Evolutionary conservation across 2,329 filamentous ascomycete species (phyloP), one percentile per base, ranked within the genome.

Genomic region (Calonectria multiphialidica): DNA sequence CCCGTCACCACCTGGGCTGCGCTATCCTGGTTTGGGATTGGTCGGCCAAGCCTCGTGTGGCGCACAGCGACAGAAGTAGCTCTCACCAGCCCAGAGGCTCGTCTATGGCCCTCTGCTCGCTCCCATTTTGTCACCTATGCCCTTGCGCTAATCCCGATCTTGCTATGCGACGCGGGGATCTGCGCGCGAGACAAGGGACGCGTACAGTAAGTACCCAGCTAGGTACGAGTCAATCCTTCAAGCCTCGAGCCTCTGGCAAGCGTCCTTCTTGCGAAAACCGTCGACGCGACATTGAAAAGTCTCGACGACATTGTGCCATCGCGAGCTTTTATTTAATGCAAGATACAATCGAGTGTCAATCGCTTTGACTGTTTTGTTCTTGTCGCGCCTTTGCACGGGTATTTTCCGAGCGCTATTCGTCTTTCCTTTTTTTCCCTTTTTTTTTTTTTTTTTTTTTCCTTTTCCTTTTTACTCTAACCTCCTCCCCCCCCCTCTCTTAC

Each of bases 111-210:
- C 4, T 5, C 18, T 30, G 21, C 45, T 37, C 16, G 21, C 33
- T 8, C 61, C 49, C 25, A 77, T 77, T 74, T 47, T 75, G 67
- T 76, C 67, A 2, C 9, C 25, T 10, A 2, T 2, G 23, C 15
- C 25, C 23, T 13, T 9, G 15, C 45, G 28, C 45, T 59, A 65
- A 57, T 13, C 37, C 59, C 59, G 37, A 49, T 64, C 25, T 33
- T 33, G 23, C 42, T 40, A 18, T 47, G 30, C 42, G 50, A 59
- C 50, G 67, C 61, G 67, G 49, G 59, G 49, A 53, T 64, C 61
- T 65, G 61, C 67, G 55, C 40, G 67, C 59, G 67, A 45, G 40
- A 64, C 67, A 33, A 57, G 61, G 53, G 40, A 62, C 63, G 53
- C 68, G 61, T 59, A 28, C 49, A 45, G 59, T 44, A 42, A 25